Evolutionary conservation across 768 basidiomycete genomes (phyloP), one percentile per base, ranked within the genome.

Genomic region (Tylopilus intermedius): DNA sequence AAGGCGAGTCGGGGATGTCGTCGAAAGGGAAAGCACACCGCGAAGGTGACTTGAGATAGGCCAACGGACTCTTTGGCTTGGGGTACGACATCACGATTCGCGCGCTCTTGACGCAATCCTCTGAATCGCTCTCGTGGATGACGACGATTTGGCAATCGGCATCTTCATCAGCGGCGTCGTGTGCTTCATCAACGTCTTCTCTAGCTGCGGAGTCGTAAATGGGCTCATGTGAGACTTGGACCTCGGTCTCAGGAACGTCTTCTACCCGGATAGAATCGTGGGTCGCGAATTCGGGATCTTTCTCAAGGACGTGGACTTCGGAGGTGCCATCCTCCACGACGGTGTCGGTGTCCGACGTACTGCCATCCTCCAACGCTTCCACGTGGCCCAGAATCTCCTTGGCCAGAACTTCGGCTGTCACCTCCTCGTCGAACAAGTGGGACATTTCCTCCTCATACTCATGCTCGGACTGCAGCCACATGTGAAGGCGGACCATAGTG

Each of bases 401-500:
- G n/a, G 69, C 69, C 15, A 71, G 59, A 18, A 58, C 57, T 48
- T 60, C 45, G 22, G 67, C 60, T 6, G 68, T 66, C 27, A 67
- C 55, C n/a, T 68, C 64, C 38, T 66, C 67, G 27, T 70, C 67
- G 50, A 71, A 63, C n/a, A 71, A 47, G 38, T 64, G 62, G 45
- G 54, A 51, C 60, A 68, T 58, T 46, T 66, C 63, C 24, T 63
- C 67, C 18, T 67, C 66, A 49, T 66, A 70, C 38, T 62, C 69
- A 37, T 65, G 60, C 35, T 62, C 63, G 10, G 64, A 65, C 56
- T 64, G 66, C 30, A 71, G 56, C 70, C 69, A 71, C 59, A 62
- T 60, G 53, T 63, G 58, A 11, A 72, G 56, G 26, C 60, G 57
- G 15, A 66, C 60, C 26, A 69, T 56, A 15, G 63, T 67, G 35